A percentile compares a stretch with the other conserved stretches of the same genome.
These are phyloP conservation scores for Dimargaris cristalligena DNA, from an alignment of 192 early-diverging fungal species.

Conservation along the genomic window DNA sequence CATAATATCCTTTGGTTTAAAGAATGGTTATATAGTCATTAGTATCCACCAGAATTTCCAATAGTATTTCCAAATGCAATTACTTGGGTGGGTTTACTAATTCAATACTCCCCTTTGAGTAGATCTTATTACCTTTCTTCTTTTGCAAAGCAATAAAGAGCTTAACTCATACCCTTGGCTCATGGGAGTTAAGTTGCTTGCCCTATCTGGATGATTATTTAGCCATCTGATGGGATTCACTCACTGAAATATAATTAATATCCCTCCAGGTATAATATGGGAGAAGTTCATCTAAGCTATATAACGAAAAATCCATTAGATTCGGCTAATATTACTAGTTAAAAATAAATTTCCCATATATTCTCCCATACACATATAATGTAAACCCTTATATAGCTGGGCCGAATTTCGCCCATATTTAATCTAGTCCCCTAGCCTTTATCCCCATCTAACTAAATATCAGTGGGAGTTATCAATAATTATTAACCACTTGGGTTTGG, in stretches of 20 bases:
- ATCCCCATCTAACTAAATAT: neutral
- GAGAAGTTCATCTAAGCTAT: too few relatives aligned
- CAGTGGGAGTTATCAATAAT: neutral
- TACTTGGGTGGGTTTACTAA: neutral
- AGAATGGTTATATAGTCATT: neutral
- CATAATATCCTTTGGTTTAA: neutral
- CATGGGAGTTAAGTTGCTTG: neutral
- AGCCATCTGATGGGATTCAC: neutral
- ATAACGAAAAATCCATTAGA: too few relatives aligned
- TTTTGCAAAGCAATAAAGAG: neutral
- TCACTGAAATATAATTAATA: neutral
- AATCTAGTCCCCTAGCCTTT: neutral
- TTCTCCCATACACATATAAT: too few relatives aligned
- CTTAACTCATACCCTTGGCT: neutral
- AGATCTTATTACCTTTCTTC: neutral
- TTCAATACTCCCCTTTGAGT: neutral
- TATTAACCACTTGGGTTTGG: neutral
- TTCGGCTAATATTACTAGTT: too few relatives aligned
- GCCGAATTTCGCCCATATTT: too few relatives aligned
- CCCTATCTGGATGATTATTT: constrained; percentile 8
- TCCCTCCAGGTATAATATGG: neutral
- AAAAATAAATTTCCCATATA: too few relatives aligned
- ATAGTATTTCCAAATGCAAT: neutral
- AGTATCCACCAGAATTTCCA: neutral
- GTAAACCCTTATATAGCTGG: too few relatives aligned